phyloP scores from a whole-genome alignment of 805 yeast genomes.

The Yamadazyma insecticola region DNA sequence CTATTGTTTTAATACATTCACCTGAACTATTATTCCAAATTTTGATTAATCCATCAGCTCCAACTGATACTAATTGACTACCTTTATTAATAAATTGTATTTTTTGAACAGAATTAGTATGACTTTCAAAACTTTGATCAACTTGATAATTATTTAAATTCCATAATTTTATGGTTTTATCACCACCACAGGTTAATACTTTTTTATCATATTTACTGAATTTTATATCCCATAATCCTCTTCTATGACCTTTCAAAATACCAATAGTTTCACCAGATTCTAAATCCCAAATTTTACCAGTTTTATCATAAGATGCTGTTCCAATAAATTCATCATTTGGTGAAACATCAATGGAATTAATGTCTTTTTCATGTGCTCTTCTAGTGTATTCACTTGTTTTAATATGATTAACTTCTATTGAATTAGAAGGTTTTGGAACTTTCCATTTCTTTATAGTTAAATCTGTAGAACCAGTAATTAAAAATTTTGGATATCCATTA shows the following conservation, averaged over 20 bases:
- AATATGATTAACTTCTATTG: slow-evolving; percentile 21
- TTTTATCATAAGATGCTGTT: slow-evolving; percentile 90
- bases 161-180: slow-evolving; percentile 88
- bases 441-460: slow-evolving; percentile 84
- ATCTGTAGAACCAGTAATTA: slow-evolving; percentile 82
- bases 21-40: slow-evolving; percentile 77
- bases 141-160: slow-evolving; percentile 73
- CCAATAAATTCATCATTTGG: slow-evolving; percentile 88
- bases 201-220: slow-evolving; percentile 78
- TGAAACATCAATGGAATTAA: slow-evolving; percentile 83
- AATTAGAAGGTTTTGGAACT: slow-evolving; percentile 49
- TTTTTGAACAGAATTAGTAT: slow-evolving; percentile 86
- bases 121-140: slow-evolving; percentile 85
- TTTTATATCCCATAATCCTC: slow-evolving; percentile 91
- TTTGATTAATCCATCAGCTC: slow-evolving; percentile 93
- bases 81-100: slow-evolving; percentile 64
- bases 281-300: slow-evolving; percentile 84
- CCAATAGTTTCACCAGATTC: slow-evolving; percentile 86
- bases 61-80: slow-evolving; percentile 68
- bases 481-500: slow-evolving; percentile 50
- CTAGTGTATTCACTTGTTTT: slow-evolving; percentile 80
- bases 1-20: slow-evolving; percentile 80
- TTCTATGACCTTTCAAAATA: slow-evolving; percentile 79
- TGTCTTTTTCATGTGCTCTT: slow-evolving; percentile 95
- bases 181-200: slow-evolving; percentile 85